A percentile compares a stretch with the other conserved stretches of the same genome.
These are phyloP conservation scores for Phytophthora europaea DNA, from an alignment of 352 stramenopile species.

Conservation along the genomic window DNA sequence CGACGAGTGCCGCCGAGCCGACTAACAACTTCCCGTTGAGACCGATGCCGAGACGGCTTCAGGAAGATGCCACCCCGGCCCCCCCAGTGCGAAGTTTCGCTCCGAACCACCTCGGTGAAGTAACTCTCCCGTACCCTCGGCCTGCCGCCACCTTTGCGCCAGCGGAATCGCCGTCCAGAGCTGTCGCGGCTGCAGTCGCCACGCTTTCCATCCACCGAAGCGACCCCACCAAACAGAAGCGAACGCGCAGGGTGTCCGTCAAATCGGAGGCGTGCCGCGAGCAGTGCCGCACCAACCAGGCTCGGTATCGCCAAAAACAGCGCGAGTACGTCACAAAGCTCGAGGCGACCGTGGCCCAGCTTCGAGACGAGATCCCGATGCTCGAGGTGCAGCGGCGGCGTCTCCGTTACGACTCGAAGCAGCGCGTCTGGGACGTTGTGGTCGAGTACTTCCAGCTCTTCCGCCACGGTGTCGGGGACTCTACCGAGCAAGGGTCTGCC, in stretches of 20 bases:
- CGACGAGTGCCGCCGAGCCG: constrained; percentile 18
- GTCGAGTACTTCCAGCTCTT: constrained; percentile 51
- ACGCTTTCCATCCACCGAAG: constrained; percentile 26
- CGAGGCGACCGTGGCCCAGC: constrained; percentile 38
- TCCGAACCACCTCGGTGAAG: neutral
- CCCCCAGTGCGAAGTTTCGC: constrained; percentile 2
- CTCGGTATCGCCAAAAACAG: constrained; percentile 66
- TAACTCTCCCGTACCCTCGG: constrained; percentile 1
- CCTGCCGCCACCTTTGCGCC: neutral
- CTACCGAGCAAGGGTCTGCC: constrained; percentile 19
- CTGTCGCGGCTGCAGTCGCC: constrained; percentile 21
- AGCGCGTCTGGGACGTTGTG: constrained; percentile 43
- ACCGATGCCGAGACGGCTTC: constrained; percentile 13
- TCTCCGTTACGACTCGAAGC: constrained; percentile 36
- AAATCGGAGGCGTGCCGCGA: constrained; percentile 62
- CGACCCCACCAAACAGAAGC: constrained; percentile 21
- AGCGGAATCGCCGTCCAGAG: constrained; percentile 24
- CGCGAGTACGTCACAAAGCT: constrained; percentile 43
- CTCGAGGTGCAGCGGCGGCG: constrained; percentile 39
- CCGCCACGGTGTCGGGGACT: constrained; percentile 31
- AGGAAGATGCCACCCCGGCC: constrained; percentile 4
- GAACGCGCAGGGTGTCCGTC: constrained; percentile 42
- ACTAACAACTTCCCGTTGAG: constrained; percentile 19
- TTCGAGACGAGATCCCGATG: constrained; percentile 51
- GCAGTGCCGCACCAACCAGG: constrained; percentile 69